Conservation (phyloP, 2,329 filamentous ascomycete genomes). For the Periconia sp. region DNA sequence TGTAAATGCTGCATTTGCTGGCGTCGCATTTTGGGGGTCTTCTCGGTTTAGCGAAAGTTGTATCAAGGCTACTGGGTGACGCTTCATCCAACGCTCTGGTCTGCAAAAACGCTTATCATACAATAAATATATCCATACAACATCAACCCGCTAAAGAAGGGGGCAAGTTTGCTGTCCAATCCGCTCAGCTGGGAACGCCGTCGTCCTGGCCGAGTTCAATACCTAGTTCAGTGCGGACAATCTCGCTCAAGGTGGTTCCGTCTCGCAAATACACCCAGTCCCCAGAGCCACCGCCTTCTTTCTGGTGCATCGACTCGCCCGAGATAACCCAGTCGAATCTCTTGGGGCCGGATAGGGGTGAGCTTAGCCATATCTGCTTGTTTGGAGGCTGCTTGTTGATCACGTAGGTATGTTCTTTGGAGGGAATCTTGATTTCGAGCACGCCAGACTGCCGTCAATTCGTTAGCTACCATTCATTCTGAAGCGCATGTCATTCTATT, state of each 20-base stretch:
- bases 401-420: slow-evolving; percentile 75
- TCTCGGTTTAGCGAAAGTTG: neutral
- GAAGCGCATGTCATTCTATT: neutral
- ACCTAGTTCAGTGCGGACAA: slow-evolving; percentile 76
- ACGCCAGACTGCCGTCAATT: slow-evolving; percentile 73
- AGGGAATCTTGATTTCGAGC: slow-evolving; percentile 70
- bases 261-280: slow-evolving; percentile 90
- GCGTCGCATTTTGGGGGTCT: slow-evolving; percentile 10
- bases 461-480: slow-evolving; percentile 9
- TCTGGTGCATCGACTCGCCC: slow-evolving; percentile 73
- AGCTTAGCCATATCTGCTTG: slow-evolving; percentile 95
- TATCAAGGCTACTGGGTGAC: neutral
- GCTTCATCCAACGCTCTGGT: neutral
- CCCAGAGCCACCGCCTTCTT: slow-evolving; percentile 72
- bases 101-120: neutral
- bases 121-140: neutral
- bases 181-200: slow-evolving; percentile 29
- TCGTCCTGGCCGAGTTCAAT: slow-evolving; percentile 53
- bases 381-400: slow-evolving; percentile 99
- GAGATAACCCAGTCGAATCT: slow-evolving; percentile 85
- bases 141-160: neutral
- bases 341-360: slow-evolving; percentile 87
- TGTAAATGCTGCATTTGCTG: slow-evolving; percentile 16
- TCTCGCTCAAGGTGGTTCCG: slow-evolving; percentile 69
- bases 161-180: neutral